Evolutionary conservation across 2,329 filamentous ascomycete genomes (phyloP).

Genomic region (Grosmannia huntii): DNA sequence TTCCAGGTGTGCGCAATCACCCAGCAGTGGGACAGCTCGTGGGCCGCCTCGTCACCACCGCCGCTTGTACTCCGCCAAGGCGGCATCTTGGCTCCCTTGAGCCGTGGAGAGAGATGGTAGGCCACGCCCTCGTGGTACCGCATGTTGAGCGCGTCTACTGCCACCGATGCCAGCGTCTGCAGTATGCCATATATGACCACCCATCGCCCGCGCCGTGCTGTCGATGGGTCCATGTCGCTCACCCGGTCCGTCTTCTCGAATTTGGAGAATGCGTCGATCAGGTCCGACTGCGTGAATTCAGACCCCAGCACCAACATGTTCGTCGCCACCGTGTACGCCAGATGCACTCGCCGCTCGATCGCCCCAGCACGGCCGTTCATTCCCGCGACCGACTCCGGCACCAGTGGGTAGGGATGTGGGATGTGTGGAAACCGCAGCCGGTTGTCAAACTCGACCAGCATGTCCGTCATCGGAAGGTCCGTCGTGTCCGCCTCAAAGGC

Average conservation of each 20-base stretch:
- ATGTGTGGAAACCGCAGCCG: conserved; percentile 51
- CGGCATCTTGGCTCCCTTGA: conserved; percentile 37
- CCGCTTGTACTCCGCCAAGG: conserved; percentile 35
- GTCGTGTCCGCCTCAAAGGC: conserved; percentile 35
- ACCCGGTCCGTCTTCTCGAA: conserved; percentile 43
- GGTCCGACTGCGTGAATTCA: conserved; percentile 37
- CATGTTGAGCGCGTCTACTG: conserved; percentile 42
- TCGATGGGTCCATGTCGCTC: conserved; percentile 37
- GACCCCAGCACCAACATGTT: conserved; percentile 44
- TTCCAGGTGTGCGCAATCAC: conserved; percentile 27
- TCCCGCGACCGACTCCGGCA: conserved; percentile 37
- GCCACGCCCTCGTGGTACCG: conserved; percentile 38
- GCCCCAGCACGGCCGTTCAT: conserved; percentile 14
- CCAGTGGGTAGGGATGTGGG: conserved; percentile 52
- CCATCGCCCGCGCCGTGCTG: conserved; percentile 47
- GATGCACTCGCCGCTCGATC: conserved; percentile 36
- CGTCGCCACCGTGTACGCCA: conserved; percentile 47
- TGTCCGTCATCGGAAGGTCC: conserved; percentile 52
- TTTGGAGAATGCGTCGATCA: conserved; percentile 41
- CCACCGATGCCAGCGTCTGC: conserved; percentile 45
- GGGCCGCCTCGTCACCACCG: conserved; percentile 28
- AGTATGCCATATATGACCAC: conserved; percentile 46
- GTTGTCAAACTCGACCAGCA: conserved; percentile 54
- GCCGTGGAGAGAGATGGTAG: conserved; percentile 43
- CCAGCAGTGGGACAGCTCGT: conserved; percentile 43